Evolutionary conservation across 2,329 filamentous ascomycete genomes (phyloP).

Genomic region (Fusarium verrucosum): DNA sequence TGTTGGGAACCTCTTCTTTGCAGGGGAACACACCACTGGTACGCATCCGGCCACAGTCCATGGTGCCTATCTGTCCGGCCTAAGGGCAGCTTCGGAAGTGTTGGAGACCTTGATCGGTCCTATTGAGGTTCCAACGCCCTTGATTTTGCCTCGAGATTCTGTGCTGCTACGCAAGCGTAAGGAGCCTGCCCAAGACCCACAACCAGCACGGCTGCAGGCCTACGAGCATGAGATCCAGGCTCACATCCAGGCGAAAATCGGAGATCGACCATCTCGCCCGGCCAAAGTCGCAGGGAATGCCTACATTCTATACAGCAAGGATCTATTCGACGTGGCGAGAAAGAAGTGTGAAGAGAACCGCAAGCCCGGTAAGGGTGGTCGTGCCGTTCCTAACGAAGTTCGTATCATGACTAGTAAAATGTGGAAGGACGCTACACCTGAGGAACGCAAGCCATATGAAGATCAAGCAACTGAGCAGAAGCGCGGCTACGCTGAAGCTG

Average conservation of each 20-base stretch:
- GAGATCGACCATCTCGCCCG: slow-evolving; percentile 78
- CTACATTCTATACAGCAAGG: slow-evolving; percentile 89
- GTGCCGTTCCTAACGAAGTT: slow-evolving; percentile 78
- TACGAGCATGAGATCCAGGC: slow-evolving; percentile 65
- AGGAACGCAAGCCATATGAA: slow-evolving; percentile 79
- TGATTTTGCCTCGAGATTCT: slow-evolving; percentile 74
- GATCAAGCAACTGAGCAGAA: slow-evolving; percentile 78
- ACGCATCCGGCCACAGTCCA: slow-evolving; percentile 98
- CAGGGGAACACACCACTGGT: slow-evolving; percentile 94
- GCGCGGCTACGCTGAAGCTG: slow-evolving; percentile 65
- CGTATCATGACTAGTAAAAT: slow-evolving; percentile 86
- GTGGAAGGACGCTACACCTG: slow-evolving; percentile 82
- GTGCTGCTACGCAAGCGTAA: slow-evolving; percentile 65
- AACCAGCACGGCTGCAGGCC: slow-evolving; percentile 62
- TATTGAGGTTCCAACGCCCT: slow-evolving; percentile 77
- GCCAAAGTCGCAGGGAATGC: slow-evolving; percentile 81
- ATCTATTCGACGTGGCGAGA: slow-evolving; percentile 71
- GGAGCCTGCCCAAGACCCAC: slow-evolving; percentile 57
- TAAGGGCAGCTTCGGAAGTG: slow-evolving; percentile 88
- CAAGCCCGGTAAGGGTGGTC: slow-evolving; percentile 67
- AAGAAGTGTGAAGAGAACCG: slow-evolving; percentile 72
- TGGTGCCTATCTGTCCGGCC: slow-evolving; percentile 91
- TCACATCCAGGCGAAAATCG: slow-evolving; percentile 67
- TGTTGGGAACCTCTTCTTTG: slow-evolving; percentile 91
- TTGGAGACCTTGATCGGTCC: slow-evolving; percentile 82